These are phyloP conservation scores for Penicillium egyptiacum DNA, from an alignment of 495 filamentous ascomycete genomes.

Conservation along the genomic window DNA sequence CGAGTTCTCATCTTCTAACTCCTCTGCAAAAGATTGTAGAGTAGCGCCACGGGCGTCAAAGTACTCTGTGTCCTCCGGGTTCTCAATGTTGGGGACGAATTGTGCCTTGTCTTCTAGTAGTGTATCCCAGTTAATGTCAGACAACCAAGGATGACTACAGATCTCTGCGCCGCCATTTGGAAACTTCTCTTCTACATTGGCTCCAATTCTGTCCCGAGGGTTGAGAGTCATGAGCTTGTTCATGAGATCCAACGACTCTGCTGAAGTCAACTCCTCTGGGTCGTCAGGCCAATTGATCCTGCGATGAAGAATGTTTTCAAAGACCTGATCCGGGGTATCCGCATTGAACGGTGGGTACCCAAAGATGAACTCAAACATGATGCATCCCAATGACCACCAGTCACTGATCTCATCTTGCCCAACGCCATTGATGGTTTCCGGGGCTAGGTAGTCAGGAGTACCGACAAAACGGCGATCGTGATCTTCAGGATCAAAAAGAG, in stretches of 20 bases:
- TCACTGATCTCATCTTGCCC: conserved; percentile 97
- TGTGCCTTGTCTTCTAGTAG: conserved; percentile 89
- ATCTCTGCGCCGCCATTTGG: conserved; percentile 86
- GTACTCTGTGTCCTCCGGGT: conserved; percentile 97
- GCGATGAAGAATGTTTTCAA: conserved; percentile 90
- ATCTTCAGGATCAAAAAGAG: conserved; percentile 93
- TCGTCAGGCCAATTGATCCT: conserved; percentile 86
- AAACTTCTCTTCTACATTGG: conserved; percentile 77
- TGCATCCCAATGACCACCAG: conserved; percentile 99
- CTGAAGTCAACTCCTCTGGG: conserved; percentile 68
- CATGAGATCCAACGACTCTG: conserved; percentile 89
- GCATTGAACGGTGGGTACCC: conserved; percentile 94
- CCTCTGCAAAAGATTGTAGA: conserved; percentile 83
- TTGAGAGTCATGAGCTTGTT: conserved; percentile 83
- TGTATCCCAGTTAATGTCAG: conserved; percentile 83
- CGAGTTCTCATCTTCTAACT: conserved; percentile 85
- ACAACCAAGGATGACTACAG: conserved; percentile 84
- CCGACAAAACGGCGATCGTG: conserved; percentile 92
- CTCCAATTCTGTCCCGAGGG: conserved; percentile 75
- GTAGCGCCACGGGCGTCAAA: conserved; percentile 92
- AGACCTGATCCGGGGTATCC: conserved; percentile 85
- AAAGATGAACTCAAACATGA: conserved; percentile 94
- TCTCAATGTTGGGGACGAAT: conserved; percentile 89
- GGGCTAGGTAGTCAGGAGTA: conserved; percentile 95
- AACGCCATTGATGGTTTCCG: conserved; percentile 91